Conservation (phyloP, 441 rosid genomes). For the Eutrema salsugineum region DNA sequence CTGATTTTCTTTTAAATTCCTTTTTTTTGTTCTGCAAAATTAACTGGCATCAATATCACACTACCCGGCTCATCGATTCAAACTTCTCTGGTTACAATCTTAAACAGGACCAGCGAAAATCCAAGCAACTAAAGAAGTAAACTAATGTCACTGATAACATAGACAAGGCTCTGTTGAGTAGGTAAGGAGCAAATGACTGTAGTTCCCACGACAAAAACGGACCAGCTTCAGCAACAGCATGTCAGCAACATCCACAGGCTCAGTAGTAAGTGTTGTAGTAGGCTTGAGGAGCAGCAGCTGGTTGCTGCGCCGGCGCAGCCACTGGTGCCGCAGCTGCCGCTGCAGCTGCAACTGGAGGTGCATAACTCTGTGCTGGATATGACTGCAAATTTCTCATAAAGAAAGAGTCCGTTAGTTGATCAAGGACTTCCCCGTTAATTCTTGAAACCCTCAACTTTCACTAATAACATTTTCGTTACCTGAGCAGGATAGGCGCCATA, state of each 20-base stretch:
- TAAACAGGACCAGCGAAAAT: conserved; percentile 1
- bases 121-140: neutral
- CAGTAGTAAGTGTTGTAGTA: conserved; percentile 80
- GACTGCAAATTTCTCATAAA: conserved; percentile 34
- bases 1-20: neutral
- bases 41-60: neutral
- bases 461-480: conserved; percentile 33
- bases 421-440: neutral
- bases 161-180: no score
- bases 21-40: neutral
- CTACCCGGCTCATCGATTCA: conserved; percentile 4
- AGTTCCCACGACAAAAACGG: conserved; percentile 4
- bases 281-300: conserved; percentile 57
- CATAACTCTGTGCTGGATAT: conserved; percentile 77
- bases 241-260: neutral
- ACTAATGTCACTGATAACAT: conserved; percentile 4
- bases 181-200: neutral
- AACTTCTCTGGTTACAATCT: conserved; percentile 3
- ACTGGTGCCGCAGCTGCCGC: conserved; percentile 51
- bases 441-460: no score
- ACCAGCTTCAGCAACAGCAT: neutral
- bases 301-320: conserved; percentile 60
- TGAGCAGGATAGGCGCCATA: conserved; percentile 90
- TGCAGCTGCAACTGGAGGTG: conserved; percentile 54
- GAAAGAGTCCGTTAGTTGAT: neutral